A percentile compares a stretch with the other conserved stretches of the same genome.
These are phyloP conservation scores for Gynostemma pentaphyllum DNA, from an alignment of 306 rosid species.

Conservation along the genomic window DNA sequence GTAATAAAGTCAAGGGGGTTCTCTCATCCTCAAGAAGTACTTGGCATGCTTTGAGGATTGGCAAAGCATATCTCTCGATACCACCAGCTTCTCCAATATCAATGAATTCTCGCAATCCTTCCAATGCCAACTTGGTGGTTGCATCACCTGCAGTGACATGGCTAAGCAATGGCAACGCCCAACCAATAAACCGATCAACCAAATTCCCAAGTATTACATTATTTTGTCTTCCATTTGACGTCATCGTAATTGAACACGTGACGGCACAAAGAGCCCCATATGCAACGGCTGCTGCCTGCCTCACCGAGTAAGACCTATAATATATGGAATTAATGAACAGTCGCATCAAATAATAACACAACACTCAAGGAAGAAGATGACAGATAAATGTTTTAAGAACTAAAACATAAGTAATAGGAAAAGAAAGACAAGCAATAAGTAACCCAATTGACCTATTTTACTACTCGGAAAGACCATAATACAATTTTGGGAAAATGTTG, in stretches of 20 bases:
- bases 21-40: constrained; percentile 87
- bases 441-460: not conserved
- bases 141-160: constrained; percentile 40
- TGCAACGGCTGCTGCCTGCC: constrained; percentile 63
- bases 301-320: constrained; percentile 52
- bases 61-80: constrained; percentile 64
- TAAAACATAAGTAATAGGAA: not conserved
- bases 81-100: constrained; percentile 62
- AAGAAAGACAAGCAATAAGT: not conserved
- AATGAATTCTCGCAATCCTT: constrained; percentile 70
- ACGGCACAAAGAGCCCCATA: constrained; percentile 79
- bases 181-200: constrained; percentile 77
- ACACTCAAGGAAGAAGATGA: not conserved
- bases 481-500: not conserved
- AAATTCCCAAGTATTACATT: constrained; percentile 51
- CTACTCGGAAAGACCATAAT: not conserved
- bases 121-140: constrained; percentile 56
- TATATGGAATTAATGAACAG: constrained; percentile 5
- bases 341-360: constrained; percentile 4
- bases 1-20: constrained; percentile 64
- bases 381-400: not conserved
- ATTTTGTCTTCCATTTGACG: constrained; percentile 66
- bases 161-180: constrained; percentile 81
- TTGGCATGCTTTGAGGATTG: constrained; percentile 84
- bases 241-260: constrained; percentile 42